Percentiles rank a stretch among this genome's conserved stretches.
These are phyloP conservation scores for Hypoxylon subgilvum DNA, from an alignment of 495 filamentous ascomycete genomes.

Conservation along the genomic window DNA sequence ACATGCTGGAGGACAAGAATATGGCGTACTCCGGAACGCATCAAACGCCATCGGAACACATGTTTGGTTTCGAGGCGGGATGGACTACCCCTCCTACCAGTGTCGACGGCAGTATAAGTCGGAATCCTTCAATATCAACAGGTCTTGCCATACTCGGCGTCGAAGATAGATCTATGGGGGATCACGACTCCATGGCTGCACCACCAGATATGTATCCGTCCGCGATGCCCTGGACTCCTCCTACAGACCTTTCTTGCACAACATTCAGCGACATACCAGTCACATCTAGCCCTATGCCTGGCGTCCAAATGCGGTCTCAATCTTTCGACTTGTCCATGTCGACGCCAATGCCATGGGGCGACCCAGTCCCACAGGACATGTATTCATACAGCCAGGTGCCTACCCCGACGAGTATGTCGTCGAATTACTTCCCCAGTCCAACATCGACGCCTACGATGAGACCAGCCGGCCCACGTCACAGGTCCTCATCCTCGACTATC, in stretches of 20 bases:
- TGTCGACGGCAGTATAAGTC: conserved; percentile 44
- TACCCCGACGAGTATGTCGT: conserved; percentile 40
- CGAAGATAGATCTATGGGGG: conserved; percentile 33
- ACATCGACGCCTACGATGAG: conserved; percentile 43
- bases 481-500: conserved; percentile 39
- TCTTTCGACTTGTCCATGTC: conserved; percentile 47
- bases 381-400: conserved; percentile 43
- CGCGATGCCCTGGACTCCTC: conserved; percentile 47
- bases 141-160: conserved; percentile 43
- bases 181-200: conserved; percentile 39
- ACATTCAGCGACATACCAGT: conserved; percentile 40
- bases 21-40: conserved; percentile 37
- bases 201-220: conserved; percentile 43
- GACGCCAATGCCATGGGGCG: conserved; percentile 35
- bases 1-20: conserved; percentile 38
- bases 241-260: conserved; percentile 40
- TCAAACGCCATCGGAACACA: conserved; percentile 22
- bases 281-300: conserved; percentile 28
- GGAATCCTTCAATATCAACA: conserved; percentile 45
- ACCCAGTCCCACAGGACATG: conserved; percentile 30
- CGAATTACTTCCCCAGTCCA: conserved; percentile 49
- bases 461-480: conserved; percentile 39
- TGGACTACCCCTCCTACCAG: conserved; percentile 46
- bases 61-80: conserved; percentile 38
- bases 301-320: conserved; percentile 40